phyloP scores from a whole-genome alignment of 1,284 basidiomycete species.

The Golubevia pallescens region DNA sequence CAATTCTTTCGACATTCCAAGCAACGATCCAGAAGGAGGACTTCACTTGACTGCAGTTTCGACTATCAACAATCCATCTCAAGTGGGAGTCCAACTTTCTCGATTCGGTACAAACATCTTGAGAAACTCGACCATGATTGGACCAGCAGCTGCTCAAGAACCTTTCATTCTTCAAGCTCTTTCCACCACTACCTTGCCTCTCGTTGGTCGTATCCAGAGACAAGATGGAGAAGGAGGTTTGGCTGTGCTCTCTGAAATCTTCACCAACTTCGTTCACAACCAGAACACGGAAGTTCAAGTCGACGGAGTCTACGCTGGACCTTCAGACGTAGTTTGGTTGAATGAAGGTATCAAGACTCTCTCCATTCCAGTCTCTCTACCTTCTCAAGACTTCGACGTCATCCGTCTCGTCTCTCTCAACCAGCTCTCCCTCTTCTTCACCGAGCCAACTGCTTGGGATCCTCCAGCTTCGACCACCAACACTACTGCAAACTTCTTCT shows the following conservation, averaged over 20 bases:
- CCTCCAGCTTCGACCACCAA: conserved; percentile 44
- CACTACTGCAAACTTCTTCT: too few species aligned
- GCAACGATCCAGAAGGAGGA: too few species aligned
- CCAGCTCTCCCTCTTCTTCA: conserved; percentile 60
- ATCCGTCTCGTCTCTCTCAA: conserved; percentile 50
- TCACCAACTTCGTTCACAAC: conserved; percentile 59
- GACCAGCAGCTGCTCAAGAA: conserved; percentile 39
- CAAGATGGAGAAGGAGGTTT: conserved; percentile 36
- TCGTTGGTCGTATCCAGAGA: conserved; percentile 45
- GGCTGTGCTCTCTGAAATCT: too few species aligned
- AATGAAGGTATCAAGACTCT: conserved; percentile 46
- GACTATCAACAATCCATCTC: conserved; percentile 57
- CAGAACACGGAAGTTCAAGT: conserved; percentile 41
- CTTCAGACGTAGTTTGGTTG: too few species aligned
- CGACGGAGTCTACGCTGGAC: conserved; percentile 52
- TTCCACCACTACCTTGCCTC: conserved; percentile 40
- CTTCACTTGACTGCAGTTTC: conserved; percentile 51
- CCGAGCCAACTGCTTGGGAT: conserved; percentile 25
- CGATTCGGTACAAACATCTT: conserved; percentile 45
- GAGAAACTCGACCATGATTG: conserved; percentile 38
- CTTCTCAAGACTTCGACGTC: conserved; percentile 49
- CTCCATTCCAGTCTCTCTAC: conserved; percentile 34
- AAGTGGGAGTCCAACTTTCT: conserved; percentile 57
- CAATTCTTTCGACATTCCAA: conserved; percentile 55
- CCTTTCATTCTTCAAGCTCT: conserved; percentile 48